A percentile compares a stretch with the other conserved stretches of the same genome.
Conservation (phyloP, 768 basidiomycete genomes). For the Lentinula sp. region DNA sequence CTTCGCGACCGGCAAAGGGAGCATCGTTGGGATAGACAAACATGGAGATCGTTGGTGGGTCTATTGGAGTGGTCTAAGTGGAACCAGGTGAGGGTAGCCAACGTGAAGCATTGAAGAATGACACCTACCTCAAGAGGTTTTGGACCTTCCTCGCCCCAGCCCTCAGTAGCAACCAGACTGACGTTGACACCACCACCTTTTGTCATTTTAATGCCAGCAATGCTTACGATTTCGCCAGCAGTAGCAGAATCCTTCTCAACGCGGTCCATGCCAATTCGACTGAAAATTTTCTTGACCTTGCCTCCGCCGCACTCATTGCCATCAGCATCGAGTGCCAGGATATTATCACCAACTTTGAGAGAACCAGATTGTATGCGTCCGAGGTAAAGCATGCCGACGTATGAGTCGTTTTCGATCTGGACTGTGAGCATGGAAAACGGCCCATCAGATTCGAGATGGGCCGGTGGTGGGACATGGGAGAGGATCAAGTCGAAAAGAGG, state of each 20-base stretch:
- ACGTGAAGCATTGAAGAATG: neutral
- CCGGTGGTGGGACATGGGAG: slow-evolving; percentile 34
- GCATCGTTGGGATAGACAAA: slow-evolving; percentile 42
- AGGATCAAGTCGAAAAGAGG: slow-evolving; percentile 42
- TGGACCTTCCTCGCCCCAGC: slow-evolving; percentile 36
- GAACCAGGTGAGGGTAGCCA: neutral
- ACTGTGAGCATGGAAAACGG: slow-evolving; percentile 50
- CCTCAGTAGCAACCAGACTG: slow-evolving; percentile 36
- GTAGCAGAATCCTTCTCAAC: slow-evolving; percentile 37
- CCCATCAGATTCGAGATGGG: slow-evolving; percentile 25
- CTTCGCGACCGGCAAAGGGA: slow-evolving; percentile 39
- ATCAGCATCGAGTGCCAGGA: slow-evolving; percentile 31
- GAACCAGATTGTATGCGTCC: slow-evolving; percentile 39
- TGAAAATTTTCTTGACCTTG: slow-evolving; percentile 40
- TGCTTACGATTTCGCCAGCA: slow-evolving; percentile 43
- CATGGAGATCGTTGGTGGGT: slow-evolving; percentile 45
- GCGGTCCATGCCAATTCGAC: slow-evolving; percentile 31
- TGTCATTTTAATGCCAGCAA: slow-evolving; percentile 33
- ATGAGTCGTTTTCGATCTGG: slow-evolving; percentile 45
- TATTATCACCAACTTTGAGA: slow-evolving; percentile 30
- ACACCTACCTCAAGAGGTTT: slow-evolving; percentile 29
- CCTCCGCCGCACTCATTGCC: slow-evolving; percentile 45
- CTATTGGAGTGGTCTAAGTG: slow-evolving; percentile 36
- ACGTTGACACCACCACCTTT: slow-evolving; percentile 39
- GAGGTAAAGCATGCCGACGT: slow-evolving; percentile 42